These are phyloP conservation scores for Caryopteris hybrid DNA, from an alignment of 305 asterid genomes.

Conservation along the genomic window DNA sequence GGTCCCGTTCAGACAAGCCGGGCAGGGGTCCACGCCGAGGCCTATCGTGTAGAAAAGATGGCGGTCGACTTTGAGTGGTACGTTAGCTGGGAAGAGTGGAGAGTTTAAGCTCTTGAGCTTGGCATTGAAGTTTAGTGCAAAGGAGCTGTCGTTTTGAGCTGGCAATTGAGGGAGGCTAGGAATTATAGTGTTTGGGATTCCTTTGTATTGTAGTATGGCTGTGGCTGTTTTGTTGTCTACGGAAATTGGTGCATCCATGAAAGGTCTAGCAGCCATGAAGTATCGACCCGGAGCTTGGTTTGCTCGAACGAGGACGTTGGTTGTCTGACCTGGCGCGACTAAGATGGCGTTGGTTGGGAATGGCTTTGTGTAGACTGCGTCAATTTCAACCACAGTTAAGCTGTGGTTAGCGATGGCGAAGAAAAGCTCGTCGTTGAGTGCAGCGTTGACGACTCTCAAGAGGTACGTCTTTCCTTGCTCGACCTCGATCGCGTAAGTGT, in stretches of 20 bases:
- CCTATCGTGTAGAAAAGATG: conserved; percentile 61
- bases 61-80: conserved; percentile 48
- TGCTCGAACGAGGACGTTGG: conserved; percentile 51
- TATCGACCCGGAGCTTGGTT: conserved; percentile 39
- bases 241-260: conserved; percentile 59
- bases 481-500: conserved; percentile 51
- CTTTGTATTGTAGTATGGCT: conserved; percentile 54
- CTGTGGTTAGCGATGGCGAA: conserved; percentile 57
- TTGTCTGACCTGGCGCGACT: conserved; percentile 68
- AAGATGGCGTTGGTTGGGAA: conserved; percentile 51
- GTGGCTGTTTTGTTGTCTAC: conserved; percentile 62
- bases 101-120: conserved; percentile 52
- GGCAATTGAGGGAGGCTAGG: conserved; percentile 48
- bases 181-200: conserved; percentile 22
- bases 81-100: conserved; percentile 45
- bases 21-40: conserved; percentile 55
- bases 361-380: conserved; percentile 65
- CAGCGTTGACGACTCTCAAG: conserved; percentile 65
- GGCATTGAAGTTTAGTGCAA: conserved; percentile 32
- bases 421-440: conserved; percentile 78
- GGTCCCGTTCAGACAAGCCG: conserved; percentile 54
- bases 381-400: conserved; percentile 59
- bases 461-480: conserved; percentile 59
- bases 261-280: conserved; percentile 59
- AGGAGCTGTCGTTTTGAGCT: conserved; percentile 33